Evolutionary conservation across 2,329 filamentous ascomycete species (phyloP), one percentile per base, ranked within the genome.

Genomic region (Orbilia ellipsospora): DNA sequence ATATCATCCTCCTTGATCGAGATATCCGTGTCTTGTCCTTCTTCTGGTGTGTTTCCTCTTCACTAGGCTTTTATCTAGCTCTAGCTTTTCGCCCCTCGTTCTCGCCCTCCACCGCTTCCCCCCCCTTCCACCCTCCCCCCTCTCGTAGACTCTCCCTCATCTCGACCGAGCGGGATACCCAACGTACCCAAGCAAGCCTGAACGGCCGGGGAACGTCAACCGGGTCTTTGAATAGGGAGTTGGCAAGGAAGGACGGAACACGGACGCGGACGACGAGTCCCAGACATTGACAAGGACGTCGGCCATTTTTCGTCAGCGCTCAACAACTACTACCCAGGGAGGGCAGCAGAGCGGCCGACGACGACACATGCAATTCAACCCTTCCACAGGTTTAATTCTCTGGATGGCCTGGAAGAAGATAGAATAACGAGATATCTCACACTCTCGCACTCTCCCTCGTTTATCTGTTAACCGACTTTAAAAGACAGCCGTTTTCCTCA

Each of bases 121-220:
- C 5, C 31, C 31, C 31, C 31, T 36, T 23, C 2, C 51, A 10
- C 45, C 16, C 42, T 56, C 36, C 18, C 31, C 45, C 44, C 48
- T 54, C 36, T 10, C 42, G 10, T 54, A 16, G 28, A 51, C 44
- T 20, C 44, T 48, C 44, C 44, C 5, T 31, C 26, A 15, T 60
- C 48, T 60, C 31, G 54, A 68, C 64, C 54, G 18, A 48, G 42
- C 64, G 44, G 26, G 52, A 55, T 16, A 59, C 52, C 26, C 13
- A 36, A 48, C 44, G 23, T 60, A 52, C 64, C 54, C 44, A 36
- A 68, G 48, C 48, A 63, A 63, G 60, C 60, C 45, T 54, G 23
- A 63, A 54, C 63, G 51, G 59, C 70, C 70, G 70, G 70, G 70
- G 70, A 68, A 74, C 63, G 42, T 57, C 70, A 74, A 74, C 70